phyloP scores from a whole-genome alignment of 352 stramenopile genomes.

The Pythium rishiriense region DNA sequence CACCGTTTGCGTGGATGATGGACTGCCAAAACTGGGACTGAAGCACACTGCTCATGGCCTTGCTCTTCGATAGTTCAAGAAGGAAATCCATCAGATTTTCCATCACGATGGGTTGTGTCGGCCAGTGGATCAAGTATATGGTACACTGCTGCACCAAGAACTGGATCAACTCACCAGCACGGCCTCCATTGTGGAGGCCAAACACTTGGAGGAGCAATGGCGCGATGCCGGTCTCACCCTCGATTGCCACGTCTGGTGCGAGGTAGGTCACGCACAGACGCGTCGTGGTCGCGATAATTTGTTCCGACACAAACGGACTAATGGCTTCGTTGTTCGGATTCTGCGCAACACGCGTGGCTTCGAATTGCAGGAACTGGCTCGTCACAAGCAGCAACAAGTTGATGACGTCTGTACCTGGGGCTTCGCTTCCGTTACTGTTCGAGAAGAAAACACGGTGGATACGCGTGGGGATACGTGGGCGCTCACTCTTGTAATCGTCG shows the following conservation, averaged over 20 bases:
- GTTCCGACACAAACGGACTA: conserved; percentile 83
- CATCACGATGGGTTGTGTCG: conserved; percentile 81
- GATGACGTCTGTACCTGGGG: conserved; percentile 32
- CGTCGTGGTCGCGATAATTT: conserved; percentile 70
- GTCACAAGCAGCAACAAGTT: conserved; percentile 67
- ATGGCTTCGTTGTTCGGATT: conserved; percentile 56
- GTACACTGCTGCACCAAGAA: conserved; percentile 72
- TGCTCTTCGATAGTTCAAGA: conserved; percentile 63
- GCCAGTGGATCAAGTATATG: conserved; percentile 79
- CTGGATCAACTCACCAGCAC: conserved; percentile 56
- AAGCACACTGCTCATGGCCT: conserved; percentile 59
- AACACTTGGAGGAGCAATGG: conserved; percentile 65
- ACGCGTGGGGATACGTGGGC: conserved; percentile 58
- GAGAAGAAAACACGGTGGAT: conserved; percentile 47
- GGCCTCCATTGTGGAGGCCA: conserved; percentile 53
- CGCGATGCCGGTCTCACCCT: conserved; percentile 37
- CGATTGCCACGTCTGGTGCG: conserved; percentile 43
- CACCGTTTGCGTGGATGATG: conserved; percentile 71
- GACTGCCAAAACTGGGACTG: conserved; percentile 63
- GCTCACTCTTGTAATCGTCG: conserved; percentile 79
- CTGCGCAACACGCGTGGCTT: conserved; percentile 54
- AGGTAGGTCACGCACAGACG: conserved; percentile 79
- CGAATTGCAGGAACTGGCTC: conserved; percentile 72
- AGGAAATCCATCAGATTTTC: conserved; percentile 81
- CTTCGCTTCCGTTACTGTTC: not conserved